Evolutionary conservation across 768 basidiomycete species (phyloP).

Genomic region (Cystobasidium onofrii): DNA sequence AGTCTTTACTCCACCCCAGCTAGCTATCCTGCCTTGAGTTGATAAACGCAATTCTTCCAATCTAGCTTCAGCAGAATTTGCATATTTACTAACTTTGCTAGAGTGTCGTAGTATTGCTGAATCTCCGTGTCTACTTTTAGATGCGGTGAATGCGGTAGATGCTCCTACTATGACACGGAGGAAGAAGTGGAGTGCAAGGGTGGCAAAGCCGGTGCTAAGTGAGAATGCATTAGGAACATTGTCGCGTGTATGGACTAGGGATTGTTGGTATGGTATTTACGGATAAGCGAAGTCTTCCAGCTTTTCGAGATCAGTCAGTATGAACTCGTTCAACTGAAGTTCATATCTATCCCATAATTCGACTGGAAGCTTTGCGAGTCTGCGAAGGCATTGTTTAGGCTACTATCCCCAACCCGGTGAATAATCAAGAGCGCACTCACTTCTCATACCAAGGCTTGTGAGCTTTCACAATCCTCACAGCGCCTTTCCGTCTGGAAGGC

Average conservation of each 20-base stretch:
- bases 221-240: too few relatives aligned
- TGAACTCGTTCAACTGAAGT: neutral
- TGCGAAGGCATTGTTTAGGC: neutral
- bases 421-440: neutral
- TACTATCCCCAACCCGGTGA: too few relatives aligned
- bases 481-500: neutral
- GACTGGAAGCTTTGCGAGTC: neutral
- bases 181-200: neutral
- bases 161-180: neutral
- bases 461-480: neutral
- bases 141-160: neutral
- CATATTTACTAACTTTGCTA: neutral
- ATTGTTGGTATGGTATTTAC: too few relatives aligned
- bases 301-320: neutral
- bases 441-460: constrained; percentile 1
- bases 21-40: neutral
- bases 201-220: neutral
- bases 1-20: neutral
- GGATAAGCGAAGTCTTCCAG: constrained; percentile 14
- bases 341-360: constrained; percentile 23
- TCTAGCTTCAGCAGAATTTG: constrained; percentile 9
- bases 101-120: neutral
- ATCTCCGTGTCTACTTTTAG: neutral
- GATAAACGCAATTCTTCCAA: constrained; percentile 14
- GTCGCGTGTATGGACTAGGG: too few relatives aligned